These are phyloP conservation scores for Sugiyamaella qingdaonensis DNA, from an alignment of 805 yeast species.

Conservation along the genomic window DNA sequence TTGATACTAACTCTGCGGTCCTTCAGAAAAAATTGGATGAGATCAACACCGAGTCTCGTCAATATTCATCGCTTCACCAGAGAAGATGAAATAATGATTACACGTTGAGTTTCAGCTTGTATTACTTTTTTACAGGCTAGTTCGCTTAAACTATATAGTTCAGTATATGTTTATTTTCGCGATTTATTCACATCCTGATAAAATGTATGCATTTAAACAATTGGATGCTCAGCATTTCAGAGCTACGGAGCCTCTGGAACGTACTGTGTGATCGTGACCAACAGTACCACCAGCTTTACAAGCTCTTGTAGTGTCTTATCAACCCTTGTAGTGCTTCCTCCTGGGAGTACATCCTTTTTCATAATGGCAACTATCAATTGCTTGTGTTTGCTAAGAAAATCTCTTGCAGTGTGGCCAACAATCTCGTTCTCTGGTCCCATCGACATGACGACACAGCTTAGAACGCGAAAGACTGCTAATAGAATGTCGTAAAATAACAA, in stretches of 20 bases:
- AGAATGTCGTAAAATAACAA: constrained; percentile 50
- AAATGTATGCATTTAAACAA: too few relatives aligned
- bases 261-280: constrained; percentile 46
- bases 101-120: too few relatives aligned
- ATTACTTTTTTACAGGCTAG: too few relatives aligned
- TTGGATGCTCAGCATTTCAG: too few relatives aligned
- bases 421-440: constrained; percentile 72
- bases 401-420: constrained; percentile 50
- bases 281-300: constrained; percentile 51
- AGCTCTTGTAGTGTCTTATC: constrained; percentile 42
- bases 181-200: too few relatives aligned
- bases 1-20: constrained; percentile 66
- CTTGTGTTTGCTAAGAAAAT: constrained; percentile 48
- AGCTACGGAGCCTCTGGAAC: background rate
- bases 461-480: constrained; percentile 68
- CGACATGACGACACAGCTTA: constrained; percentile 62
- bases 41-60: constrained; percentile 20
- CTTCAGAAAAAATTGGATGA: constrained; percentile 62
- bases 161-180: too few relatives aligned
- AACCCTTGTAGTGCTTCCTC: constrained; percentile 20
- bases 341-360: constrained; percentile 45
- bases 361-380: constrained; percentile 57
- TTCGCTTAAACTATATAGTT: too few relatives aligned
- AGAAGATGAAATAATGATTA: too few relatives aligned
- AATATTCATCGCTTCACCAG: background rate